Percentiles rank a stretch among this genome's conserved stretches.
These are phyloP conservation scores for Microdochium nivale DNA, from an alignment of 2,329 filamentous ascomycete genomes.

Conservation along the genomic window DNA sequence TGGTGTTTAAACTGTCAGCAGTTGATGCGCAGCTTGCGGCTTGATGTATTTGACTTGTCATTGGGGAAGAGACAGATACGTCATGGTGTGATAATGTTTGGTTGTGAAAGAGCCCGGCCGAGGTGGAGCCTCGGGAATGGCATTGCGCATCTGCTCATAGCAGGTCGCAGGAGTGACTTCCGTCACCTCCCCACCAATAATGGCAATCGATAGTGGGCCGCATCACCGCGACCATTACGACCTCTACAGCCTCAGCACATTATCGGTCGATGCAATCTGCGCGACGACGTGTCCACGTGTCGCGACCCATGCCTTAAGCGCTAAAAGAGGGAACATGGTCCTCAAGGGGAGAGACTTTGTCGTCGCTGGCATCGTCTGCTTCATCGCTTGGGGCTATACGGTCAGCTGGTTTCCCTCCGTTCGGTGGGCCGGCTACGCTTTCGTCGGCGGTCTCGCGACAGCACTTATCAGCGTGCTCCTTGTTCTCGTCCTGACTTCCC, in stretches of 20 bases:
- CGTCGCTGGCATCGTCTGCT: slow-evolving; percentile 58
- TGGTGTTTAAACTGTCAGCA: too few relatives aligned
- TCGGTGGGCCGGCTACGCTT: slow-evolving; percentile 79
- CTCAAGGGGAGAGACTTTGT: slow-evolving; percentile 66
- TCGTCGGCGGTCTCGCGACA: slow-evolving; percentile 59
- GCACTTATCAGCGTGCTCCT: slow-evolving; percentile 46
- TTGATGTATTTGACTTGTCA: too few relatives aligned
- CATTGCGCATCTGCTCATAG: not conserved
- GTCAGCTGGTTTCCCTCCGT: slow-evolving; percentile 76
- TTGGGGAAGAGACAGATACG: not conserved
- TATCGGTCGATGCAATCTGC: not conserved
- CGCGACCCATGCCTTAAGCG: not conserved
- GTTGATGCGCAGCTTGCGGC: too few relatives aligned
- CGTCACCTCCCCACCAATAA: not conserved
- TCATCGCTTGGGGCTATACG: slow-evolving; percentile 82
- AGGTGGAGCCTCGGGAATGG: not conserved
- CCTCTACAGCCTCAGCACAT: too few relatives aligned
- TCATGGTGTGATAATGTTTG: too few relatives aligned
- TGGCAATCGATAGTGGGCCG: not conserved
- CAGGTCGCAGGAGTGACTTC: not conserved
- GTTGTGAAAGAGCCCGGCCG: not conserved
- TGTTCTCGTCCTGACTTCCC: slow-evolving; percentile 54
- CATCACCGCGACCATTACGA: not conserved
- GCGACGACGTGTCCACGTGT: not conserved
- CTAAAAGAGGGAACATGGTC: slow-evolving; percentile 46